Conservation (phyloP, 371 early-diverging fungal species). For the Massospora cicadina region DNA sequence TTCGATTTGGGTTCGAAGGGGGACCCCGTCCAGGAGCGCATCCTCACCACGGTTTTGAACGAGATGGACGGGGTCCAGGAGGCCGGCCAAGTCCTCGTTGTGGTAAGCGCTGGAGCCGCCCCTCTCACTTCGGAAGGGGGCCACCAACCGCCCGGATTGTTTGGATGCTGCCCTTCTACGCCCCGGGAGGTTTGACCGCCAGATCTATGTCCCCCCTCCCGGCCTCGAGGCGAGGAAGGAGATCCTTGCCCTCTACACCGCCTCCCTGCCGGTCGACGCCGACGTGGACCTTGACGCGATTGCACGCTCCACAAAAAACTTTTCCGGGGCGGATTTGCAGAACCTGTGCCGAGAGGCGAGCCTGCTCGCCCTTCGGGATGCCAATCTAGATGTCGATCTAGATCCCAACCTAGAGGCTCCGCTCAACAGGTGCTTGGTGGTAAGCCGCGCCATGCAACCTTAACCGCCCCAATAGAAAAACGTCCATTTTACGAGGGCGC, state of each 20-base stretch:
- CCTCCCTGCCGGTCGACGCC: conserved; percentile 44
- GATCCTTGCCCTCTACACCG: conserved; percentile 75
- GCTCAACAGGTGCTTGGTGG: too few species aligned
- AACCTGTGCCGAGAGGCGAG: conserved; percentile 94
- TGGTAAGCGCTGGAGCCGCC: conserved; percentile 27
- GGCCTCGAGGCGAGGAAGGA: conserved; percentile 55
- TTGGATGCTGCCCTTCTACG: conserved; percentile 86
- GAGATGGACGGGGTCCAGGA: conserved; percentile 94
- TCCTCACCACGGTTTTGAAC: conserved; percentile 76
- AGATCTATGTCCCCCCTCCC: conserved; percentile 75
- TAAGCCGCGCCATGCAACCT: too few species aligned
- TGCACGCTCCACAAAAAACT: conserved; percentile 44
- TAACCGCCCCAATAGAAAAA: too few species aligned
- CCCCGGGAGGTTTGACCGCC: conserved; percentile 88
- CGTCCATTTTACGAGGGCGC: too few species aligned
- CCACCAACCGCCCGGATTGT: conserved; percentile 97
- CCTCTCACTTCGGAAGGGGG: conserved; percentile 30
- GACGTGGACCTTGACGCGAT: conserved; percentile 51
- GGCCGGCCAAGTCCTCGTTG: conserved; percentile 51
- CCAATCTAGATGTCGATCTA: not conserved
- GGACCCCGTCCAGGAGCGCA: conserved; percentile 73
- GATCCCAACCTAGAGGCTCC: too few species aligned
- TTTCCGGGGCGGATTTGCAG: conserved; percentile 95
- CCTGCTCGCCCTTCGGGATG: conserved; percentile 51
- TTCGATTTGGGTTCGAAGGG: conserved; percentile 27